Evolutionary conservation across 305 asterid genomes (phyloP), one percentile per base, ranked within the genome.

Genomic region (Rubia occidens): DNA sequence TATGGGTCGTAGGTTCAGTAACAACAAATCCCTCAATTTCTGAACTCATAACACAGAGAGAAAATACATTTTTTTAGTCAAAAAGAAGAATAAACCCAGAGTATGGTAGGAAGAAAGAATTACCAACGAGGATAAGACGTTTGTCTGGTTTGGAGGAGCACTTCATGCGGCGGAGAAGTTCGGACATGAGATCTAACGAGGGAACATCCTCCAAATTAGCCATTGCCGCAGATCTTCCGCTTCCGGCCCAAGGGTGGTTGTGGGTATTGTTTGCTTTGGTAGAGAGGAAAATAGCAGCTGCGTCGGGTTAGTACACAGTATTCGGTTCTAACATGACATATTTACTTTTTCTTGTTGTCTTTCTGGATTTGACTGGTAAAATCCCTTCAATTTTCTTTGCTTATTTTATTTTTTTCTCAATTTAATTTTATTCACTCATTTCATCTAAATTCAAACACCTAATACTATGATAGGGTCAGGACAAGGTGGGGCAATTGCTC

Each of bases 141-240:
- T 88, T 88, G 79, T 88, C 90, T 2, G 90, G 95, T 71, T 88
- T 86, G 66, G 79, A 2, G 47, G 82, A 62, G 74, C 92, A 86
- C 56, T 83, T 88, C 88, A 88, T 81, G 24, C 95, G 91, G 76
- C 88, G 92, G 68, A 84, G 90, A 51, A 88, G 80, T 81, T 86
- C 95, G 78, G 86, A 66, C 92, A 85, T 88, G 66, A 88, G 87
- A 83, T 85, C 89, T 59, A 79, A 75, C 24, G 92, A 84, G 5
- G 84, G 84, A 62, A 86, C 85, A 72, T 86, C 90, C 71, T 88
- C 95, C 74, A 76, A 67, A 49, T 55, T 67, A 60, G 54, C 60
- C 61, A 35, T 66, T 55, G 47, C 35, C 18, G 18, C 71, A 59
- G 53, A 63, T 72, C 63, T 63, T n/a, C 42, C 47, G 14, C 37